These are phyloP conservation scores for Elaeis guineensis DNA, from an alignment of 176 grass and related monocot species.

Conservation along the genomic window DNA sequence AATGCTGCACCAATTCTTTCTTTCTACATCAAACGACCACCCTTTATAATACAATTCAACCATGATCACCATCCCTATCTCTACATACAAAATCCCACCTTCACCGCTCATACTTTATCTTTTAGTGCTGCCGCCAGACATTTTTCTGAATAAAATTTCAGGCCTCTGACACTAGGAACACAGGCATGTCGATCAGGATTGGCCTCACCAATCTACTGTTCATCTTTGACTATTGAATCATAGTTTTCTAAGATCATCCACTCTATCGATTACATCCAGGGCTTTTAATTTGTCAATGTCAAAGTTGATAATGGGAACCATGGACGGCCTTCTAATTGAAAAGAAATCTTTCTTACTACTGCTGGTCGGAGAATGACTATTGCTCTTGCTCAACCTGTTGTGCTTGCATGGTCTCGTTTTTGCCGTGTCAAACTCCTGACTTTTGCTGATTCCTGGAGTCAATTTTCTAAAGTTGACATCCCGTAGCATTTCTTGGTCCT, in stretches of 20 bases:
- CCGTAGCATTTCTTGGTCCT: slow-evolving; percentile 83
- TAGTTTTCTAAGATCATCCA: slow-evolving; percentile 52
- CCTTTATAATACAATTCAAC: slow-evolving; percentile 16
- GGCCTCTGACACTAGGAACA: neutral
- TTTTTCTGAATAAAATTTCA: slow-evolving; percentile 1
- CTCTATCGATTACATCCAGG: slow-evolving; percentile 80
- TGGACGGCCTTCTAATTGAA: slow-evolving; percentile 45
- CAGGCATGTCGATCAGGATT: neutral
- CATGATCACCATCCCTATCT: slow-evolving; percentile 17
- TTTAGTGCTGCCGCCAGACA: slow-evolving; percentile 20
- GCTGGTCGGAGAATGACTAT: slow-evolving; percentile 63
- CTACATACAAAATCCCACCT: slow-evolving; percentile 3
- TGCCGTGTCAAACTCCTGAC: slow-evolving; percentile 77
- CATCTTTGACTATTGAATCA: slow-evolving; percentile 25
- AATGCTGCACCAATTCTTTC: slow-evolving; percentile 7
- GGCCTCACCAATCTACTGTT: slow-evolving; percentile 16
- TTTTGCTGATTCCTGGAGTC: slow-evolving; percentile 87
- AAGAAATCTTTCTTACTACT: slow-evolving; percentile 41
- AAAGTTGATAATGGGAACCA: slow-evolving; percentile 75
- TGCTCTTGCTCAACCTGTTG: slow-evolving; percentile 85
- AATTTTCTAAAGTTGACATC: slow-evolving; percentile 71
- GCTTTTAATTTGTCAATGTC: slow-evolving; percentile 72
- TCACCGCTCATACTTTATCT: slow-evolving; percentile 20
- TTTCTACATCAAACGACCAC: slow-evolving; percentile 11
- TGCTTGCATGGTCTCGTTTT: slow-evolving; percentile 41